Evolutionary conservation across 1,284 basidiomycete genomes (phyloP).

Genomic region (Ustilago lituana): DNA sequence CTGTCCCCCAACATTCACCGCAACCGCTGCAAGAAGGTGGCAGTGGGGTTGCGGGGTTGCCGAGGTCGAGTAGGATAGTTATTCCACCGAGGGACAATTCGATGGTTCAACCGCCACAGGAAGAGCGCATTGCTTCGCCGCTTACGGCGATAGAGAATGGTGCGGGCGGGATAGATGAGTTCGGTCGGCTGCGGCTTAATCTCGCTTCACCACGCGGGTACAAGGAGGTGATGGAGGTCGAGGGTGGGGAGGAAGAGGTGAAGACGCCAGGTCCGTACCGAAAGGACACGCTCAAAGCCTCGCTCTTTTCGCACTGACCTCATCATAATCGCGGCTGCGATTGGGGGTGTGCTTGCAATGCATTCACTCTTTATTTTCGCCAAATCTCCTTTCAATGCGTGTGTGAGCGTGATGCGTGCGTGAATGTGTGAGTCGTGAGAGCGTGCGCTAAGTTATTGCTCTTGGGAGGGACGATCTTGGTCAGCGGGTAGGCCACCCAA

Average conservation of each 20-base stretch:
- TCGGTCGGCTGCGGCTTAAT: conserved; percentile 7
- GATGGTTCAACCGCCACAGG: conserved; percentile 15
- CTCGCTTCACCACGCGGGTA: background rate
- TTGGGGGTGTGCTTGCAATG: too few relatives aligned
- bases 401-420: too few relatives aligned
- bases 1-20: too few relatives aligned
- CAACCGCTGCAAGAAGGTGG: too few relatives aligned
- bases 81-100: conserved; percentile 35
- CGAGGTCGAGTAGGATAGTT: conserved; percentile 19
- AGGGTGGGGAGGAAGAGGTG: conserved; percentile 9
- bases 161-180: conserved; percentile 5
- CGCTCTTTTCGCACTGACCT: conserved; percentile 7
- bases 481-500: conserved; percentile 32
- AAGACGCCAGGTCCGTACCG: conserved; percentile 33
- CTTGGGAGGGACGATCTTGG: conserved; percentile 6
- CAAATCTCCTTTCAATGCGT: too few relatives aligned
- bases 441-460: background rate
- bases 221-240: too few relatives aligned
- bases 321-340: too few relatives aligned
- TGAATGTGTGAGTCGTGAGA: too few relatives aligned
- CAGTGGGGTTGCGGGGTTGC: background rate
- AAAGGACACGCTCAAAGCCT: conserved; percentile 27
- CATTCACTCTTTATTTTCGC: too few relatives aligned
- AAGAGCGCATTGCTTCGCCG: background rate
- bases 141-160: background rate